Conservation (phyloP, 306 rosid species). For the Begonia fuchsioides region DNA sequence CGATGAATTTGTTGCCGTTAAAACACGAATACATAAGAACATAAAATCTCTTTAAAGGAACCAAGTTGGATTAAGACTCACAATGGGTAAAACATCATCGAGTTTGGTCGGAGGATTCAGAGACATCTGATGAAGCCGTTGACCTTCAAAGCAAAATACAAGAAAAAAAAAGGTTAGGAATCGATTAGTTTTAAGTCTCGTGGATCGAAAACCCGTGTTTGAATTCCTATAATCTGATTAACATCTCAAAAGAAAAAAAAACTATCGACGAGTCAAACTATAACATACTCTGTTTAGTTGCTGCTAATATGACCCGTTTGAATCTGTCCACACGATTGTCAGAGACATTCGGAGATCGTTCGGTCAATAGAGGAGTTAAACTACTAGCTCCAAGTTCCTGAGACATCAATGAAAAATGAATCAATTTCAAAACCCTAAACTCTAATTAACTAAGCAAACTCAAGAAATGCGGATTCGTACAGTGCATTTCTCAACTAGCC, state of each 20-base stretch:
- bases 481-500: slow-evolving; percentile 96
- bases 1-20: no score
- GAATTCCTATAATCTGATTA: no score
- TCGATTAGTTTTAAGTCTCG: background rate
- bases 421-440: background rate
- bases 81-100: slow-evolving; percentile 36
- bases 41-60: background rate
- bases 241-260: no score
- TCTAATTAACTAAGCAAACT: background rate
- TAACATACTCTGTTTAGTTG: slow-evolving; percentile 71
- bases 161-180: slow-evolving; percentile 7
- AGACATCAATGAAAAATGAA: slow-evolving; percentile 7
- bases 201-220: no score
- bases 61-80: slow-evolving; percentile 28
- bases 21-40: no score
- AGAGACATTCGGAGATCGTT: slow-evolving; percentile 65
- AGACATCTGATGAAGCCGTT: slow-evolving; percentile 72
- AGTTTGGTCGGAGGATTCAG: slow-evolving; percentile 46
- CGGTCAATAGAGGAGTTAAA: slow-evolving; percentile 78
- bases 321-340: slow-evolving; percentile 64
- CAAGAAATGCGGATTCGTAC: slow-evolving; percentile 19
- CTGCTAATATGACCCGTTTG: slow-evolving; percentile 77
- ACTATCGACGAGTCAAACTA: slow-evolving; percentile 1
- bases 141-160: slow-evolving; percentile 35
- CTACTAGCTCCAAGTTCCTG: slow-evolving; percentile 93